Evolutionary conservation across 495 filamentous ascomycete species (phyloP).

Genomic region (Aspergillus bridgeri): DNA sequence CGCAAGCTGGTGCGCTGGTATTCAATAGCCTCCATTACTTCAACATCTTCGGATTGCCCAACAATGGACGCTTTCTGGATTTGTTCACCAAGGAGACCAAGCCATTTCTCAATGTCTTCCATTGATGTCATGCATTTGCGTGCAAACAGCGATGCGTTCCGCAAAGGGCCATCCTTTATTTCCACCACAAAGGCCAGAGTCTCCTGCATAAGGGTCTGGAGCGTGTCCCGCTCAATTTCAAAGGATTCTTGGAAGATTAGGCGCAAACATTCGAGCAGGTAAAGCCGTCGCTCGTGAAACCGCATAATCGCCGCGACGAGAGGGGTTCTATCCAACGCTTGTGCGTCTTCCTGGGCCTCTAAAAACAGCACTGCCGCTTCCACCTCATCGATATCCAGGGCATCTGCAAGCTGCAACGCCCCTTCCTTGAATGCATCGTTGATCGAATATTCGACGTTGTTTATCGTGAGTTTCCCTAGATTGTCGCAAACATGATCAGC

Average conservation of each 20-base stretch:
- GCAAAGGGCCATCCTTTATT: conserved; percentile 38
- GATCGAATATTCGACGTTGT: conserved; percentile 70
- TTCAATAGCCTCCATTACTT: conserved; percentile 66
- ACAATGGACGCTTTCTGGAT: conserved; percentile 66
- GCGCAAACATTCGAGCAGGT: conserved; percentile 77
- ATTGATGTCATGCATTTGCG: conserved; percentile 70
- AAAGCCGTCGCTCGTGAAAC: conserved; percentile 78
- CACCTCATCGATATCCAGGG: conserved; percentile 84
- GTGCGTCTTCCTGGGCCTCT: conserved; percentile 60
- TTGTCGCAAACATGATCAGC: conserved; percentile 32
- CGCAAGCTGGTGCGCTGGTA: conserved; percentile 68
- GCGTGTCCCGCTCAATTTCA: conserved; percentile 51
- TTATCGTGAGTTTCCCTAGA: conserved; percentile 66
- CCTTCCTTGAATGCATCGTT: conserved; percentile 84
- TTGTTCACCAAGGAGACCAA: conserved; percentile 68
- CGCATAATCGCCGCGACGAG: conserved; percentile 72
- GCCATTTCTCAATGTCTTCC: conserved; percentile 66
- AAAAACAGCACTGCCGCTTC: conserved; percentile 72
- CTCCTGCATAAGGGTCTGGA: conserved; percentile 40
- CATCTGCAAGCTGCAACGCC: conserved; percentile 75
- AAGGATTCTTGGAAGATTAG: conserved; percentile 64
- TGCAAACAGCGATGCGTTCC: conserved; percentile 53
- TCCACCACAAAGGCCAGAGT: conserved; percentile 43
- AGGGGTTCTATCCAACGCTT: conserved; percentile 62
- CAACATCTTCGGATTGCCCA: conserved; percentile 52